A percentile compares a stretch with the other conserved stretches of the same genome.
Evolutionary conservation across 345 rosid genomes (phyloP).

Genomic region (Arabidopsis arenosa): DNA sequence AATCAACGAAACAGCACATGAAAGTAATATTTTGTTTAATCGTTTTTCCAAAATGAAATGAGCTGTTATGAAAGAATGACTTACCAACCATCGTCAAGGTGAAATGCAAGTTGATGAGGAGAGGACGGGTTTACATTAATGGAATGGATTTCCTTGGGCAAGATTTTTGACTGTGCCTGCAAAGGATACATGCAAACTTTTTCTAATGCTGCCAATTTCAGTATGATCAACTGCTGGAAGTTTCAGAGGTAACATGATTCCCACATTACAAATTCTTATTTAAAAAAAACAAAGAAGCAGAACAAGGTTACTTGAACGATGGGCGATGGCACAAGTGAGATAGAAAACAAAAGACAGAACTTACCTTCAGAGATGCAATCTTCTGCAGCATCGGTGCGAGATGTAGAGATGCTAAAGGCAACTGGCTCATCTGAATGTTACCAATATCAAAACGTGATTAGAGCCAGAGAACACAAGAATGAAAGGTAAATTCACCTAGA

Average conservation of each 20-base stretch:
- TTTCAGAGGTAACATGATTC: slow-evolving; percentile 6
- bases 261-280: slow-evolving; percentile 11
- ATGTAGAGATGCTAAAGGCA: slow-evolving; percentile 62
- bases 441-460: slow-evolving; percentile 23
- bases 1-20: slow-evolving; percentile 14
- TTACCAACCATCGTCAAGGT: slow-evolving; percentile 95
- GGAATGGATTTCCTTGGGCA: slow-evolving; percentile 80
- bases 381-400: slow-evolving; percentile 70
- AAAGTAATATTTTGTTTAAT: neutral
- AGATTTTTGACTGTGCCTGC: slow-evolving; percentile 90
- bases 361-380: slow-evolving; percentile 56
- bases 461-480: slow-evolving; percentile 28
- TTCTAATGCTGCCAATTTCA: slow-evolving; percentile 10
- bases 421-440: slow-evolving; percentile 56
- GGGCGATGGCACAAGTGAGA: slow-evolving; percentile 26
- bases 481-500: slow-evolving; percentile 8
- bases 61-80: slow-evolving; percentile 41
- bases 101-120: slow-evolving; percentile 86
- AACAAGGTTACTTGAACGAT: neutral
- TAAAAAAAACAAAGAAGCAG: slow-evolving; percentile 19
- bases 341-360: slow-evolving; percentile 22
- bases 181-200: slow-evolving; percentile 12
- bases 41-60: slow-evolving; percentile 1
- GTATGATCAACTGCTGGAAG: slow-evolving; percentile 15
- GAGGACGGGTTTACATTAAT: slow-evolving; percentile 80